Conservation (phyloP, 257 asterid species). For the Euphrasia confusa region DNA sequence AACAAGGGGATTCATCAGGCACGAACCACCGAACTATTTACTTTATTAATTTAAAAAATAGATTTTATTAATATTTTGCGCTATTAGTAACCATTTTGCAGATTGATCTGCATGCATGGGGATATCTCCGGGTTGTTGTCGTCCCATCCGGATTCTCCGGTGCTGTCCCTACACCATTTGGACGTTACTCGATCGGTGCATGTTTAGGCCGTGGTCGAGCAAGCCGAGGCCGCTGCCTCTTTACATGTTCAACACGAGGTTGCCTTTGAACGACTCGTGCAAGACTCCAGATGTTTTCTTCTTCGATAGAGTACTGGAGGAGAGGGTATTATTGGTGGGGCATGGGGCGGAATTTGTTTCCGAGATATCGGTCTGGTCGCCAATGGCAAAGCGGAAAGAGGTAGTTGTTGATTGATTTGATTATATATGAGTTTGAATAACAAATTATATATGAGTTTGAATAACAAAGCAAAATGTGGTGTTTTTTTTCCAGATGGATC, state of each 20-base stretch:
- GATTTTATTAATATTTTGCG: too few relatives aligned
- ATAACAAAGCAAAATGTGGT: background rate
- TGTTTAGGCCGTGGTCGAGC: background rate
- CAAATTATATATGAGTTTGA: too few relatives aligned
- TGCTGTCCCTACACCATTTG: constrained; percentile 74
- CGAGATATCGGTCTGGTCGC: background rate
- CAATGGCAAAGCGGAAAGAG: background rate
- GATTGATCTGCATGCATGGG: constrained; percentile 53
- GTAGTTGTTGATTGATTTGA: background rate
- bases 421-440: too few relatives aligned
- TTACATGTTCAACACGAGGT: background rate
- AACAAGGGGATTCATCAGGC: constrained; percentile 68
- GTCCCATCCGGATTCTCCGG: constrained; percentile 54
- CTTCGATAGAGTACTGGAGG: background rate
- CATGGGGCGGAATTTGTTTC: background rate
- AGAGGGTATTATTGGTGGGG: background rate
- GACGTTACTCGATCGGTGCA: constrained; percentile 34
- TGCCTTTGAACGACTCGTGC: background rate
- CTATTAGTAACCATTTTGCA: background rate
- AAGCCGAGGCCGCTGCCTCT: background rate
- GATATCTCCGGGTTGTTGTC: constrained; percentile 66
- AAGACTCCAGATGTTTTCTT: background rate
- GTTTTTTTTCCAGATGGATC: constrained; percentile 28
- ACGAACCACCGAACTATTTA: constrained; percentile 17
- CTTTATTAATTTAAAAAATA: too few relatives aligned